Percentiles rank a stretch among this genome's conserved stretches.
Evolutionary conservation across 225 moss, liverwort and hornwort species (phyloP).

Genomic region (Marchantia polymorpha): DNA sequence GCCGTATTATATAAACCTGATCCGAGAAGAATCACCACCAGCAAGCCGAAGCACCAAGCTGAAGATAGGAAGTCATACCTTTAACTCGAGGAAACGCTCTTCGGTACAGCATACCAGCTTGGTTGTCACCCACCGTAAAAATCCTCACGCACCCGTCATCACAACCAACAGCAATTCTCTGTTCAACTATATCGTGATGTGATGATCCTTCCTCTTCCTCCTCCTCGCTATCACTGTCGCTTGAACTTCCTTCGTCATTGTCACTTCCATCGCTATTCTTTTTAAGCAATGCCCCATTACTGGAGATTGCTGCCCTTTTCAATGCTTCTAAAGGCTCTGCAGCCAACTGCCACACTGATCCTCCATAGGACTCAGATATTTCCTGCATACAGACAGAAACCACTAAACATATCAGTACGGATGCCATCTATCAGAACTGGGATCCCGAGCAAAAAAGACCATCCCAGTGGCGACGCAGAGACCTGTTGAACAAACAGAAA

Average conservation of each 20-base stretch:
- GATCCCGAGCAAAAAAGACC: not conserved
- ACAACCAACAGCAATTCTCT: constrained; percentile 86
- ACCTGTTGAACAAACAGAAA: no score
- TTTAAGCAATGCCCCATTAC: constrained; percentile 21
- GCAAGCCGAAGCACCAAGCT: no score
- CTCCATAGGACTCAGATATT: constrained; percentile 77
- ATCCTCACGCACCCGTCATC: constrained; percentile 90
- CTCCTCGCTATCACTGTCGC: constrained; percentile 37
- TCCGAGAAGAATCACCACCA: no score
- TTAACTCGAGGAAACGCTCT: constrained; percentile 80
- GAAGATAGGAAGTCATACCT: constrained; percentile 39
- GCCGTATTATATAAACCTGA: no score
- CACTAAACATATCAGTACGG: not conserved
- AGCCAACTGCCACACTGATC: constrained; percentile 90
- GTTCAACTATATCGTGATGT: constrained; percentile 46
- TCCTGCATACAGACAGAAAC: constrained; percentile 44
- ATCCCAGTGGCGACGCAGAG: not conserved
- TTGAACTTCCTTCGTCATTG: constrained; percentile 27
- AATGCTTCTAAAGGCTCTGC: constrained; percentile 50
- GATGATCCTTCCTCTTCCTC: constrained; percentile 52
- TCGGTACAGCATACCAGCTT: constrained; percentile 68
- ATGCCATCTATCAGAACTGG: not conserved
- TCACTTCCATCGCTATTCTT: constrained; percentile 25
- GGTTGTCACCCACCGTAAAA: constrained; percentile 58
- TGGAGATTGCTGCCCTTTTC: not conserved